Base-by-base conservation (phyloP, 2,329 filamentous ascomycete genomes). In the Pyricularia pennisetigena region DNA sequence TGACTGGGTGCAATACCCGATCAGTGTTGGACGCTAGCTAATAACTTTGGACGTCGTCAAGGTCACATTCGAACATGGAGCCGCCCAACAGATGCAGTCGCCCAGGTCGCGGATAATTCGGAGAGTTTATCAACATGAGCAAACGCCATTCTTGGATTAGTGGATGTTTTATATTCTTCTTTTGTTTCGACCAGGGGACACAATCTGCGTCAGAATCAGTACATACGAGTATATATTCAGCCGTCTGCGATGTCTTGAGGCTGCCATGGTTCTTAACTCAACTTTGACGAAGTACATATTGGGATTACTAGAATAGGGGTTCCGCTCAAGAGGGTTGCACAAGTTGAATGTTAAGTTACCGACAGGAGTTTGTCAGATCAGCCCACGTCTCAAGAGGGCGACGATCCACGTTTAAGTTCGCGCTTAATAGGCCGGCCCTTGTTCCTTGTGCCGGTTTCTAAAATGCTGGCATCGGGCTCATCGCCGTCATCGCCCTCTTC, bases 21-120 rank as follows among this genome's bases (percentile, higher is more conserved):
- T 54, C 41, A 2, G 41, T 16, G 20, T 24, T 20, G 9, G n/a
- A 16, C 16, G 28, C 20, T 26, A 8, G 9, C 61, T 23, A 54
- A 23, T 9, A 28, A 61, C 26, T 57, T 67, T 26, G 54, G n/a
- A 35, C 54, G 20, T 57, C 35, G 26, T 32, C 54, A 30, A 80
- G 79, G 79, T 26, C 79, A 80, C 70, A 76, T 81, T 65, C 76
- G 79, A 69, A 80, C 79, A 8, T 82, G 80, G 80, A 78, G 70
- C 61, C 75, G 80, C 23, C 80, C 80, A 12, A 78, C 77, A 4
- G 79, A 81, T 70, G 74, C 76, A 35, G 75, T 75, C 57, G 74
- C 74, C 1, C 73, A 75, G 49, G 69, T 72, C 24, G 70, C 68
- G 23, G 68, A 70, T 41, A 66, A 66, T 63, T 67, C 57, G 26